Conservation (phyloP, 768 basidiomycete genomes). For the Tricholoma saponaceum region DNA sequence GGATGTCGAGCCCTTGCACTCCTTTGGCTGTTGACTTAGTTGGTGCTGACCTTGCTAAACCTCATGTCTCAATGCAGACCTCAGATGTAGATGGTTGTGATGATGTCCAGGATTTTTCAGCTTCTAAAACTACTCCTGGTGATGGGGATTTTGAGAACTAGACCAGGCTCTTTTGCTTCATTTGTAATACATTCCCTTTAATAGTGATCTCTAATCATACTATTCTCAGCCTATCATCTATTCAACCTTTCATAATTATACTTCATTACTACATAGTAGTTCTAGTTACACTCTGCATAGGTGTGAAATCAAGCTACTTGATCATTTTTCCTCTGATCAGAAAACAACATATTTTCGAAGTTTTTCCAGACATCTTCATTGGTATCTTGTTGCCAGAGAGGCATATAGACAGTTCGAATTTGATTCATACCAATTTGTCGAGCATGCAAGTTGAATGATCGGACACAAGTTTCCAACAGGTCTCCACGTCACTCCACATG, state of each 20-base stretch:
- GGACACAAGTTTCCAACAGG: conserved; percentile 32
- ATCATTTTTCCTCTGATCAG: conserved; percentile 27
- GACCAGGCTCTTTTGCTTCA: not conserved
- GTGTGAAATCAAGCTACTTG: conserved; percentile 31
- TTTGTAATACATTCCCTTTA: not conserved
- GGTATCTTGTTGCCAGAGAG: conserved; percentile 28
- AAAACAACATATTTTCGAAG: conserved; percentile 36
- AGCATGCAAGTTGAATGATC: conserved; percentile 31
- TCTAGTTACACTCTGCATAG: conserved; percentile 1
- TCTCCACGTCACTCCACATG: conserved; percentile 19
- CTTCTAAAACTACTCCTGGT: not conserved
- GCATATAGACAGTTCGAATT: conserved; percentile 37
- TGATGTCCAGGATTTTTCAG: not conserved
- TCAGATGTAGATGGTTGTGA: not conserved
- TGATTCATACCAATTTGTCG: conserved; percentile 35
- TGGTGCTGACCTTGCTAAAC: not conserved
- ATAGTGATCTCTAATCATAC: not conserved
- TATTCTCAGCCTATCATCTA: conserved; percentile 3
- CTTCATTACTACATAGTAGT: not conserved
- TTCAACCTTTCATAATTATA: not conserved
- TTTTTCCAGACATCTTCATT: conserved; percentile 29
- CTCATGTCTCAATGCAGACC: not conserved
- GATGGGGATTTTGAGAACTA: not conserved
- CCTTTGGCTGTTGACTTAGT: not conserved
- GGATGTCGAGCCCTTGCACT: not conserved